Evolutionary conservation across 768 basidiomycete species (phyloP).

Genomic region (Tephrocybe rancida): DNA sequence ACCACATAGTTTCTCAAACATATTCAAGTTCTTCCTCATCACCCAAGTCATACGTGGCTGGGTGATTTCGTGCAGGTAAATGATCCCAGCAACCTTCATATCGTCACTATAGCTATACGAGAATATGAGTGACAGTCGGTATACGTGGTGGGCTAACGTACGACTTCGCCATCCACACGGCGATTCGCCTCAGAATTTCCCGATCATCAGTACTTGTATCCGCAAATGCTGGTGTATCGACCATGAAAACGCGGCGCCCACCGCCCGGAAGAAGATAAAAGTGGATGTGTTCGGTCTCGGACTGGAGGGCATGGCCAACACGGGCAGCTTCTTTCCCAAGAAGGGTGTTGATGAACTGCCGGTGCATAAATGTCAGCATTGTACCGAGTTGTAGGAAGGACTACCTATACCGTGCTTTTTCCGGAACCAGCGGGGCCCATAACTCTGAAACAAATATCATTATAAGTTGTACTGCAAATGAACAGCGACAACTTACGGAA

Average conservation of each 20-base stretch:
- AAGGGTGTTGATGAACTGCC: conserved; percentile 11
- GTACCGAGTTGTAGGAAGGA: neutral
- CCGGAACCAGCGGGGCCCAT: conserved; percentile 8
- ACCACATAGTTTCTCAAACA: conserved; percentile 13
- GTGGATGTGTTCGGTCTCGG: conserved; percentile 6
- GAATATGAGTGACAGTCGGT: neutral
- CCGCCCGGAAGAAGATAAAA: neutral
- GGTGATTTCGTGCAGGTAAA: conserved; percentile 13
- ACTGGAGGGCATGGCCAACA: conserved; percentile 9
- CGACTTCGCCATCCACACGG: conserved; percentile 14
- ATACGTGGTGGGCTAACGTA: neutral
- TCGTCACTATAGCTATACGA: conserved; percentile 9
- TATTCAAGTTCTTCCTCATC: conserved; percentile 12
- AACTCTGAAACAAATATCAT: neutral
- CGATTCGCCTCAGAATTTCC: conserved; percentile 16
- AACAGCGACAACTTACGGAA: neutral
- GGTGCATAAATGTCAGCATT: neutral
- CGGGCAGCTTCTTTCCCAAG: neutral
- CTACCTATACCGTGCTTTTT: conserved; percentile 7
- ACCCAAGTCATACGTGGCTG: conserved; percentile 1
- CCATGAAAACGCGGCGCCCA: conserved; percentile 8
- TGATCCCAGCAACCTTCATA: conserved; percentile 11
- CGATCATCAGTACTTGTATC: conserved; percentile 7
- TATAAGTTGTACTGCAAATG: neutral
- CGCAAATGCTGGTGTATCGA: conserved; percentile 21